phyloP scores from a whole-genome alignment of 83 land plant genomes.

The Larix sibirica region DNA sequence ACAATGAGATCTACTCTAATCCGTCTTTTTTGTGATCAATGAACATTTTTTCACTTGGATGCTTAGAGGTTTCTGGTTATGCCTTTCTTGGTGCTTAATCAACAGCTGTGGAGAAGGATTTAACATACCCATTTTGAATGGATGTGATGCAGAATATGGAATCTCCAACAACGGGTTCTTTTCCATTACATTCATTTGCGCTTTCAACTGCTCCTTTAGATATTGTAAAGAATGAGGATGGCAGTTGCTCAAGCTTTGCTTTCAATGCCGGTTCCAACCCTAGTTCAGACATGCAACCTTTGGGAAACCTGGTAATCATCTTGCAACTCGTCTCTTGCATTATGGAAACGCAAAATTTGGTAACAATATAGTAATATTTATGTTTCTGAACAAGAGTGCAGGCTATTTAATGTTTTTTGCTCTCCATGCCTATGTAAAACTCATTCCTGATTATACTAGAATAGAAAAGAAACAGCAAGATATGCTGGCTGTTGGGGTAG shows the following conservation, averaged over 20 bases:
- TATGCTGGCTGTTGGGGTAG: not conserved
- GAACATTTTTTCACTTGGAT: too few species aligned
- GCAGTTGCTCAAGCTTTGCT: conserved; percentile 42
- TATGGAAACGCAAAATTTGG: not conserved
- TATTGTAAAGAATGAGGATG: conserved; percentile 28
- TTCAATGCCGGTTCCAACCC: conserved; percentile 41
- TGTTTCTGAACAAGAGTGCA: not conserved
- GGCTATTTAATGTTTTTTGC: not conserved
- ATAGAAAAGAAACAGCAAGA: not conserved
- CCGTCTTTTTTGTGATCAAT: too few species aligned
- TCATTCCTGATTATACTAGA: not conserved
- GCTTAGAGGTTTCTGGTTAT: too few species aligned
- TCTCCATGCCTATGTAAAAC: not conserved
- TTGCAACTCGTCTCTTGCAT: not conserved
- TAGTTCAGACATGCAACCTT: conserved; percentile 11
- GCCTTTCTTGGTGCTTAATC: too few species aligned
- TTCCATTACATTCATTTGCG: conserved; percentile 44
- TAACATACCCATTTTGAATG: not conserved
- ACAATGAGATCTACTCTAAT: too few species aligned
- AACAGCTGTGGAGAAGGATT: too few species aligned
- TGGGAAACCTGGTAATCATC: conserved; percentile 15
- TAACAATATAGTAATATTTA: not conserved
- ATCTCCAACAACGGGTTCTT: conserved; percentile 82
- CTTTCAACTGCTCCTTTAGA: conserved; percentile 22
- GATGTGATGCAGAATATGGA: conserved; percentile 45